These are phyloP conservation scores for Lasiosphaeriaceae sp. DNA, from an alignment of 495 filamentous ascomycete genomes.

Conservation along the genomic window DNA sequence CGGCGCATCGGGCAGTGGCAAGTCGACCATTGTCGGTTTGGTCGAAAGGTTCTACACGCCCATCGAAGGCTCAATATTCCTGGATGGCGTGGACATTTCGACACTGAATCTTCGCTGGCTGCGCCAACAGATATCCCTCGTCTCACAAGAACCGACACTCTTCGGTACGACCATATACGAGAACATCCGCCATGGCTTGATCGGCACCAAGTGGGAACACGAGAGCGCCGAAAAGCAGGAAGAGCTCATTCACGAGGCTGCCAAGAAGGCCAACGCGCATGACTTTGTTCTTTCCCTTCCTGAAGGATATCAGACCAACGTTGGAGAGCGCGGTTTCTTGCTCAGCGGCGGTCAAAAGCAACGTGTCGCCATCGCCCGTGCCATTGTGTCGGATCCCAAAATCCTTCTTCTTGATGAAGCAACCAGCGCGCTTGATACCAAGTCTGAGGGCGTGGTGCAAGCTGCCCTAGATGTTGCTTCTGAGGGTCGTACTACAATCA, in stretches of 20 bases:
- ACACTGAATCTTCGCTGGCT: constrained; percentile 86
- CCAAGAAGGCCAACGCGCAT: constrained; percentile 88
- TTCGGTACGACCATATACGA: constrained; percentile 84
- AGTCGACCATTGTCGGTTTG: constrained; percentile 87
- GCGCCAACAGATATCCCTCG: constrained; percentile 84
- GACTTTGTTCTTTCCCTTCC: constrained; percentile 83
- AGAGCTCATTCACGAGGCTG: constrained; percentile 72
- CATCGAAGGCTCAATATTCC: constrained; percentile 68
- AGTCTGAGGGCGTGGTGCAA: constrained; percentile 92
- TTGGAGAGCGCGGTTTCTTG: constrained; percentile 90
- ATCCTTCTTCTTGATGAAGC: constrained; percentile 91
- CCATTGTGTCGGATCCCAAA: constrained; percentile 91
- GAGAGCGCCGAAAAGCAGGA: constrained; percentile 59
- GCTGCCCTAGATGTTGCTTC: constrained; percentile 84
- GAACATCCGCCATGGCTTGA: constrained; percentile 83
- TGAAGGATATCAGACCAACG: constrained; percentile 88
- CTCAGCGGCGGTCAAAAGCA: constrained; percentile 96
- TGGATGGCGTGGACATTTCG: constrained; percentile 82
- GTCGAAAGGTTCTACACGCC: constrained; percentile 93
- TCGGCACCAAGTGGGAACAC: constrained; percentile 75
- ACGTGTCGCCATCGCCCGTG: constrained; percentile 80
- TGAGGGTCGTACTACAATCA: constrained; percentile 89
- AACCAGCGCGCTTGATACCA: constrained; percentile 91
- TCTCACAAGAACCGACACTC: constrained; percentile 76
- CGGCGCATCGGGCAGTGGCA: constrained; percentile 83